Base-by-base conservation (phyloP, 129 eudicot genomes). In the Arctium lappa region DNA sequence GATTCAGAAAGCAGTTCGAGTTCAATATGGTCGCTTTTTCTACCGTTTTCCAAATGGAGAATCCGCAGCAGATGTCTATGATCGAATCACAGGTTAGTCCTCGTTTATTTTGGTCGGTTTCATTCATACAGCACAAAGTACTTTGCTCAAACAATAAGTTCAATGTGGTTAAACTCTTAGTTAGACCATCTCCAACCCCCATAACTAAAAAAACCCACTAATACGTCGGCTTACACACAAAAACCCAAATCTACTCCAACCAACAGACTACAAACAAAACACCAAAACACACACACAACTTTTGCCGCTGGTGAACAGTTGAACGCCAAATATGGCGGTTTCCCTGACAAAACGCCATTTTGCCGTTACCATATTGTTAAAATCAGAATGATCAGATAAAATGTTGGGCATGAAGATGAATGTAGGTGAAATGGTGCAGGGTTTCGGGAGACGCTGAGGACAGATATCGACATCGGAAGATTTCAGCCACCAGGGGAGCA, bases 41-140 rank as follows among this genome's bases (percentile, higher is more conserved):
- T 91, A 93, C 81, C 90, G 95, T 18, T 93, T 93, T 80, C 95
- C 95, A 22, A 91, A 93, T 33, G 97, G 97, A 53, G 97, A 91
- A 89, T 91, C 97, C 0, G 97, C 97, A 30, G 96, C 97, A 69
- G 97, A 93, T 78, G 96, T 93, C 70, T 93, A 93, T 73, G 96
- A 93, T 68, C 88, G 97, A 88, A 93, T 93, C 69, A 93, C 97
- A 84, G 97, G 97, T 86, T 38, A 4, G 56, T 5, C 33, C 50
- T 44, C 30, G 5, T 16, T 18, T 0, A 6, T 18, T 15, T 1
- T 36, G 46, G 6, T 1, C 6, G 0, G 46, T 40, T 7, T 40
- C 40, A 37, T 37, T 37, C 50, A 8, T 44, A 44, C 50, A 44
- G 8, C 66, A 56, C 6, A 56, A 4, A 16, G 27, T 56, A 56